Base-by-base conservation (phyloP, 495 filamentous ascomycete species). In the Penicillium cinerascens region DNA sequence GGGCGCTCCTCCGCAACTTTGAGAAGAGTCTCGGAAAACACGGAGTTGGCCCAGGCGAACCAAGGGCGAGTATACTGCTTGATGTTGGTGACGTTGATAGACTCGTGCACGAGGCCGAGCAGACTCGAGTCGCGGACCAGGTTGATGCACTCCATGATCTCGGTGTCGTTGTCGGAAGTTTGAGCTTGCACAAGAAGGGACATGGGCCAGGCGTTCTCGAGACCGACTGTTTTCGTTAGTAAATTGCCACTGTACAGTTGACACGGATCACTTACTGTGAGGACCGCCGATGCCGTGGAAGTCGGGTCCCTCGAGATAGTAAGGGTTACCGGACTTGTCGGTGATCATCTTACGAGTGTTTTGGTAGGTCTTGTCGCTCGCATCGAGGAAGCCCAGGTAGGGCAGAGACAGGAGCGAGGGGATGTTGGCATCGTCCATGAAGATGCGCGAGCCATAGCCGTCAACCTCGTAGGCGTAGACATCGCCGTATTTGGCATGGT, bases 361-460 rank as follows among this genome's bases (percentile, higher is more conserved):
- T 60, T 85, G 76, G 63, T 99, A 99, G 0, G 85, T 82, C 35
- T 73, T 59, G 44, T 99, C 83, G 36, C 79, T 66, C 8, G 58
- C 61, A 13, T 79, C 70, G 7, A 96, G 72, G 66, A 96, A 99
- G 16, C 92, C 93, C 59, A 97, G 79, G 20, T 92, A 73, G 2
- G 93, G 93, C 10, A 99, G 76, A 17, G 92, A 84, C 1, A 99
- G 77, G 9, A 99, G 72, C 0, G 91, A 96, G 1, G 93, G 93
- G 35, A 97, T 81, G 58, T 99, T 99, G 11, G 93, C 93, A 65
- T 99, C 93, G 58, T 99, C 93, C 93, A 98, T 97, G 26, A 98
- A 68, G 44, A 96, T 87, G 4, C 82, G 78, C 11, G 88, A 91
- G 42, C 93, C 95, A 59, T 93, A 99, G 1, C 93, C 93, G 65